These are phyloP conservation scores for Ceratocystis alfenasii DNA, from an alignment of 2,329 filamentous ascomycete genomes.

Conservation along the genomic window DNA sequence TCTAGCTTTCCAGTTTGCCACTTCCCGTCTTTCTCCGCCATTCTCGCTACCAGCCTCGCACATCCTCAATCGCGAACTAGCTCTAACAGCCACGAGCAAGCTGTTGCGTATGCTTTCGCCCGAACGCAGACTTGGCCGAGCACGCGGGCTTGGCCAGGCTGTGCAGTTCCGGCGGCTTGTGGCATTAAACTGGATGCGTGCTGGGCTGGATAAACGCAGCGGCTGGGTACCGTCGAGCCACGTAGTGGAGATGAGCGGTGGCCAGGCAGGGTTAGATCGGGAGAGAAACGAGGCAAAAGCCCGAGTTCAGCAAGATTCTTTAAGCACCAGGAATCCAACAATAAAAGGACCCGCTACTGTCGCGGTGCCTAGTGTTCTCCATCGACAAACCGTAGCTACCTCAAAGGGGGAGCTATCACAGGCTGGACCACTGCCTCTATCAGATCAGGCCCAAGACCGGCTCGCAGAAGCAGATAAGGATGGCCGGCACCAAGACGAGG, in stretches of 20 bases:
- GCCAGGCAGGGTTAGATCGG: not conserved
- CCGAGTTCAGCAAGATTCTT: not conserved
- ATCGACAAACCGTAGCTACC: not conserved
- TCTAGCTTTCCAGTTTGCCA: conserved; percentile 50
- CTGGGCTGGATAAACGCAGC: not conserved
- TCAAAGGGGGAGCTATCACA: not conserved
- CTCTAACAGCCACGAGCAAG: conserved; percentile 35
- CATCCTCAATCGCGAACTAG: conserved; percentile 50
- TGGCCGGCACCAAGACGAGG: not conserved
- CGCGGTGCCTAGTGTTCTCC: not conserved
- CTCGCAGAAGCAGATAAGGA: not conserved
- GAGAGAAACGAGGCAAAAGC: not conserved
- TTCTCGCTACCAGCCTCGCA: conserved; percentile 59
- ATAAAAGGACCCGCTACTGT: not conserved
- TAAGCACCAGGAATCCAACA: not conserved
- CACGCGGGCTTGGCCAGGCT: conserved; percentile 28
- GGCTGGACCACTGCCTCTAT: not conserved
- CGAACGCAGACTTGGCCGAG: conserved; percentile 31
- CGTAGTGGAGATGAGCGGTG: not conserved
- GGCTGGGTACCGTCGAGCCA: not conserved
- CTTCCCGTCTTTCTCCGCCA: conserved; percentile 56
- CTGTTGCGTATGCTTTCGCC: conserved; percentile 39
- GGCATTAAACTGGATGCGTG: conserved; percentile 9
- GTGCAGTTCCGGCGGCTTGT: conserved; percentile 7
- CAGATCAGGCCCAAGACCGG: not conserved